Evolutionary conservation across 2,329 filamentous ascomycete genomes (phyloP), one percentile per base, ranked within the genome.

Genomic region (Talaromyces verruculosus): DNA sequence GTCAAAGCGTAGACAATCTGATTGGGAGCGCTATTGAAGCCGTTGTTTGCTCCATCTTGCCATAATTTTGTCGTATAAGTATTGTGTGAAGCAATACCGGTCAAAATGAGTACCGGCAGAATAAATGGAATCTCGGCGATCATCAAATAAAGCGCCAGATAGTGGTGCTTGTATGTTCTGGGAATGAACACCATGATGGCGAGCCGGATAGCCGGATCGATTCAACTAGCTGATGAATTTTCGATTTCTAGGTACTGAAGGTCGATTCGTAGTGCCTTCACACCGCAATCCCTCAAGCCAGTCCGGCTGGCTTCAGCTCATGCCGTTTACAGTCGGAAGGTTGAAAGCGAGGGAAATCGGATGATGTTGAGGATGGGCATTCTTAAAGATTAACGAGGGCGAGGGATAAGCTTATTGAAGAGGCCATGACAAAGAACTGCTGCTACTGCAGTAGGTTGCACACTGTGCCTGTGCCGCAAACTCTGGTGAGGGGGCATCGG

Each of bases 51-150:
- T 59, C 87, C 87, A 73, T 88, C 85, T 70, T 85, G 80, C 87
- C 87, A 89, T 39, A 89, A 75, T 67, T 83, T 85, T 4, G 84
- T 86, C 49, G 85, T 83, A 72, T 89, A 89, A 61, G 84, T 79
- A 73, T 89, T 82, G 61, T 87, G 86, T 57, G 84, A 82, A 61
- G 87, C 87, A 70, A 89, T 87, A 49, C 87, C 87, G 69, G 85
- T 87, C 17, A 89, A 80, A 1, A 85, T 82, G 55, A 89, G 80
- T 53, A 85, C 79, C 45, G 83, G 83, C 69, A 89, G 80, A 1
- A 84, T 85, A 65, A 88, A 78, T 22, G 83, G 82, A 43, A 88
- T 77, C 73, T 89, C 87, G 65, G 84, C 70, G 58, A 79, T 75
- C 72, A 88, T 78, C 67, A 88, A 79, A 59, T 75, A 82, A 68